Conservation (phyloP, 768 basidiomycete genomes). For the Cystofilobasidium macerans region DNA sequence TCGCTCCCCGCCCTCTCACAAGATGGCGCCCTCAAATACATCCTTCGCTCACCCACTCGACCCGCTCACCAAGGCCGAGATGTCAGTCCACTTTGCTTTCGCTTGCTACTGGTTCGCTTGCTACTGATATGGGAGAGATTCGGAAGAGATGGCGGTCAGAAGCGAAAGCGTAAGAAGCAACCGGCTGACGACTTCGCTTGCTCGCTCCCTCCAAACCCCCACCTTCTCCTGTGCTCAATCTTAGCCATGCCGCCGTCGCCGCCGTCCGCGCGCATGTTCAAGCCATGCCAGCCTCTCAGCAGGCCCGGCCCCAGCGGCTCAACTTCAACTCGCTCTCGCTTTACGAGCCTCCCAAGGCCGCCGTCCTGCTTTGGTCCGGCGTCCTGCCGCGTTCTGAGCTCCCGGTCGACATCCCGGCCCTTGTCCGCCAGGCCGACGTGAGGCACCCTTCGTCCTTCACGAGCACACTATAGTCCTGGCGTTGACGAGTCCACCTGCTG, state of each 20-base stretch:
- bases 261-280: conserved; percentile 17
- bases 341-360: conserved; percentile 24
- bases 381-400: conserved; percentile 27
- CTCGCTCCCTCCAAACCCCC: too few relatives aligned
- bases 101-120: background rate
- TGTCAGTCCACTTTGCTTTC: conserved; percentile 5
- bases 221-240: too few relatives aligned
- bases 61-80: conserved; percentile 14
- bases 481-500: background rate
- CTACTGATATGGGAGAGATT: too few relatives aligned
- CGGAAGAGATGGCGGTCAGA: background rate
- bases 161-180: background rate
- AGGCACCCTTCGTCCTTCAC: conserved; percentile 15
- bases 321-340: background rate
- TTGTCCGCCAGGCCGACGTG: conserved; percentile 32
- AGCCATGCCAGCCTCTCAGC: background rate
- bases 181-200: too few relatives aligned
- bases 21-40: background rate
- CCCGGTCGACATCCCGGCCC: conserved; percentile 9
- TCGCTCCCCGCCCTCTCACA: background rate
- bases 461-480: too few relatives aligned
- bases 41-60: conserved; percentile 27
- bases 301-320: background rate
- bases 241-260: conserved; percentile 16
- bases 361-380: conserved; percentile 30